Base-by-base conservation (phyloP, 2,329 filamentous ascomycete genomes). In the Arthroderma uncinatum region DNA sequence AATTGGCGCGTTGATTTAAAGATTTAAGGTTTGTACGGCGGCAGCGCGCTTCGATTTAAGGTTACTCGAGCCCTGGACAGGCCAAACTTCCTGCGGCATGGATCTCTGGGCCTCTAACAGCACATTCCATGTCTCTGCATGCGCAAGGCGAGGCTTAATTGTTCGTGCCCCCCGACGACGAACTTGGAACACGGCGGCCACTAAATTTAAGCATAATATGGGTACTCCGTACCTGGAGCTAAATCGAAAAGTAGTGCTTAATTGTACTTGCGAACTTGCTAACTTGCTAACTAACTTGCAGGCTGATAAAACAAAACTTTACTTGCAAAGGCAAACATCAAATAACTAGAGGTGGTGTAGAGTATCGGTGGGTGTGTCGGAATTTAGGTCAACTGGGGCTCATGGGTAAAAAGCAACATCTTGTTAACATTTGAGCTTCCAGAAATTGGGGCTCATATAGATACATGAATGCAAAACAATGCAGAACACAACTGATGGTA, bases 381-480 rank as follows among this genome's bases (percentile, higher is more conserved):
- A 19, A 55, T 34, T 50, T 34, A 23, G 23, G 55, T 36, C 33
- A 37, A n/a, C 19, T 47, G 39, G 30, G 30, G 23, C 37, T 55
- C 52, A 56, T 53, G 40, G 42, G 52, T 40, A 53, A 53, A 50
- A 42, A 53, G 23, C 40, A 55, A 44, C 40, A 28, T 55, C 47
- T 50, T 33, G 28, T 2, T 50, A 33, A 33, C 47, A 33, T 50
- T 37, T 50, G 28, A 50, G 25, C 25, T 14, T 19, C 47, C 23
- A 50, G 39, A 30, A 50, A 30, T n/a, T 34, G 23, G 40, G 47
- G 47, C 28, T 50, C 47, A 50, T 59, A 57, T 55, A 55, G 57
- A 40, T 59, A 59, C 58, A 59, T 48, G 52, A 55, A 36, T 33
- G 42, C 37, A 53, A 19, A 36, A 56, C 33, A 55, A 50, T 56